Percentiles rank a stretch among this genome's conserved stretches.
Evolutionary conservation across 2,329 filamentous ascomycete species (phyloP).

Genomic region (Coniosporium tulheliwenetii): DNA sequence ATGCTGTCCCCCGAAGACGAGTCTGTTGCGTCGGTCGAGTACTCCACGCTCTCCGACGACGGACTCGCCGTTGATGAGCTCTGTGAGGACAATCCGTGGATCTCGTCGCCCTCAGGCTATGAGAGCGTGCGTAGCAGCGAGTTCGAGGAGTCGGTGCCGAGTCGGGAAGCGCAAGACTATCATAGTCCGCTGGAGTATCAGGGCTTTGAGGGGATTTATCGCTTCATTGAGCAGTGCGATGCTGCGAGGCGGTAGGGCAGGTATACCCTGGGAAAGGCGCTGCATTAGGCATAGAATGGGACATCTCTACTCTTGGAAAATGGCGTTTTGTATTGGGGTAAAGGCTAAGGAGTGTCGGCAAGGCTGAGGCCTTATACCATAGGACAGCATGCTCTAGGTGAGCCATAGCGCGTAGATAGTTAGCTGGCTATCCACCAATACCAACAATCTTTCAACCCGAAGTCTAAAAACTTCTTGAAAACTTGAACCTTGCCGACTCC

Average conservation of each 20-base stretch:
- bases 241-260: conserved; percentile 17
- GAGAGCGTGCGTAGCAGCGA: conserved; percentile 40
- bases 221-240: conserved; percentile 50
- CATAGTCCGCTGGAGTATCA: conserved; percentile 40
- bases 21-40: conserved; percentile 11
- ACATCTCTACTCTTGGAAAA: too few relatives aligned
- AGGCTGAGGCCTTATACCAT: too few relatives aligned
- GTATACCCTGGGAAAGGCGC: background rate
- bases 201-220: conserved; percentile 48
- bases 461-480: too few relatives aligned
- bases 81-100: conserved; percentile 36
- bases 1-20: conserved; percentile 36
- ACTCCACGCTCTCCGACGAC: conserved; percentile 17
- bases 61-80: conserved; percentile 9
- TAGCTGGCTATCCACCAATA: too few relatives aligned
- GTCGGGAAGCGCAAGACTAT: background rate
- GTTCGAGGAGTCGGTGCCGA: conserved; percentile 12
- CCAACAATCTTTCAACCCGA: too few relatives aligned
- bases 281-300: too few relatives aligned
- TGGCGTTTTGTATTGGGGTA: too few relatives aligned
- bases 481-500: too few relatives aligned
- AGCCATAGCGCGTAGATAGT: too few relatives aligned
- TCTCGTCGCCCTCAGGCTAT: conserved; percentile 36
- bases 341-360: too few relatives aligned
- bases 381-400: too few relatives aligned